A percentile compares a stretch with the other conserved stretches of the same genome.
Conservation (phyloP, 2,329 filamentous ascomycete genomes). For the Scytalidium lignicola region DNA sequence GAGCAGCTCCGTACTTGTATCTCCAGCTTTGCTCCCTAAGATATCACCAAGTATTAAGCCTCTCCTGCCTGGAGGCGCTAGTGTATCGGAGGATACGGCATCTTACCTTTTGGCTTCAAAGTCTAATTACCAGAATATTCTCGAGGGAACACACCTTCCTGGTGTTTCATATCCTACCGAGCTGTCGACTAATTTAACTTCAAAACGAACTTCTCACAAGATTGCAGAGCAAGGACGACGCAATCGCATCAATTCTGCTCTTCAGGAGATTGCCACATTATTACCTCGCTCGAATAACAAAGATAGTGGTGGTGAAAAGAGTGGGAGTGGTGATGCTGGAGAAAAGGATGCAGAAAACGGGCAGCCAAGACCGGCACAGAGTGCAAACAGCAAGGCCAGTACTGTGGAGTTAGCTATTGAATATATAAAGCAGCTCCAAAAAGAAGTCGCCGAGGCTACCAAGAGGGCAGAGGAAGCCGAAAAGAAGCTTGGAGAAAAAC, state of each 20-base stretch:
- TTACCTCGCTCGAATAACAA: slow-evolving; percentile 56
- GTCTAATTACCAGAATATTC: slow-evolving; percentile 95
- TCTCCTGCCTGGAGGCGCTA: slow-evolving; percentile 60
- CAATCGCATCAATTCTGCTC: slow-evolving; percentile 89
- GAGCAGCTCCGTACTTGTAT: slow-evolving; percentile 72
- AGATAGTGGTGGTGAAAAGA: slow-evolving; percentile 30
- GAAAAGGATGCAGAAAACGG: slow-evolving; percentile 43
- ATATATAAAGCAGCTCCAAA: slow-evolving; percentile 82
- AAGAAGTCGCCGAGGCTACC: slow-evolving; percentile 63
- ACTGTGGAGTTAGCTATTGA: slow-evolving; percentile 97
- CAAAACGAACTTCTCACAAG: slow-evolving; percentile 96
- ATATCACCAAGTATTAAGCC: slow-evolving; percentile 96
- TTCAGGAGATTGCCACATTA: slow-evolving; percentile 85
- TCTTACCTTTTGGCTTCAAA: slow-evolving; percentile 84
- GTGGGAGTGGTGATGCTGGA: slow-evolving; percentile 31
- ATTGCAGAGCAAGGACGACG: slow-evolving; percentile 93
- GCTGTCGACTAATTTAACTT: slow-evolving; percentile 87
- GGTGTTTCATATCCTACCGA: slow-evolving; percentile 88
- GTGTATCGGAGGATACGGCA: slow-evolving; percentile 53
- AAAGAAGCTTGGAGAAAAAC: slow-evolving; percentile 14
- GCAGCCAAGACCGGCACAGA: slow-evolving; percentile 36
- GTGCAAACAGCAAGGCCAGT: slow-evolving; percentile 85
- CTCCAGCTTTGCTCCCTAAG: slow-evolving; percentile 78
- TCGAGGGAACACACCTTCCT: slow-evolving; percentile 87
- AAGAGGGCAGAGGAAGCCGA: slow-evolving; percentile 43